phyloP scores from a whole-genome alignment of 2,329 filamentous ascomycete genomes.

The Epichloe hybrida region DNA sequence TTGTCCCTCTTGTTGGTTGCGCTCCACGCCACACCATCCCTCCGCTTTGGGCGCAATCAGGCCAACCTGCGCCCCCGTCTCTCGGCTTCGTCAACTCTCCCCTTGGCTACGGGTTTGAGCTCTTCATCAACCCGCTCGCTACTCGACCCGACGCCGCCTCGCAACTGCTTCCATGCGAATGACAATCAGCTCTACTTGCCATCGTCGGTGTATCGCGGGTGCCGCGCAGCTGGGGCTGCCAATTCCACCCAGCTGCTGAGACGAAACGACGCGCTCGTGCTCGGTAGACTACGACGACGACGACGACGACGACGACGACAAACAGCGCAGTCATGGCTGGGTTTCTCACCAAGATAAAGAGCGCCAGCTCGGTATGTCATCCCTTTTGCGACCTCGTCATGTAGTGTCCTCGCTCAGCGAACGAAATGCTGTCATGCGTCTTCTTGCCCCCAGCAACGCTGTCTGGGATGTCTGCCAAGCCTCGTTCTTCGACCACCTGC shows the following conservation, averaged over 20 bases:
- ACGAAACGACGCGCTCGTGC: background rate
- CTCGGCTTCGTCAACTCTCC: background rate
- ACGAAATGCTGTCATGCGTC: background rate
- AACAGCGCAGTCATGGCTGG: slow-evolving; percentile 32
- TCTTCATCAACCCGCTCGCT: background rate
- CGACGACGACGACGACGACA: background rate
- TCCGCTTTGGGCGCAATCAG: slow-evolving; percentile 1
- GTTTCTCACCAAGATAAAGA: slow-evolving; percentile 47
- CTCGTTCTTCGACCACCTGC: slow-evolving; percentile 12
- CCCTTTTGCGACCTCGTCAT: background rate
- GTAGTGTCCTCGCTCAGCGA: background rate
- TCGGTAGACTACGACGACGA: background rate
- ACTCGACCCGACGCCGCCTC: background rate
- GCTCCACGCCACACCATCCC: background rate
- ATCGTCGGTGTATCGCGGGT: slow-evolving; percentile 18
- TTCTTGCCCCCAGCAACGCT: background rate
- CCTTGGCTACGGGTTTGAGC: background rate
- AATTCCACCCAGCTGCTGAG: slow-evolving; percentile 10
- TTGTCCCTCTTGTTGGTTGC: too few species aligned
- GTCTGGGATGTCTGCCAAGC: background rate
- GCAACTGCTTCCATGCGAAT: slow-evolving; percentile 1
- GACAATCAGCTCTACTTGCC: slow-evolving; percentile 10
- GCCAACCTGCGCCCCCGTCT: slow-evolving; percentile 3
- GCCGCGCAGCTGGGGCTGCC: slow-evolving; percentile 23
- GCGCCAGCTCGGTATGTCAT: slow-evolving; percentile 37